Evolutionary conservation across 2,329 filamentous ascomycete genomes (phyloP).

Genomic region (Aureobasidium uvarum): DNA sequence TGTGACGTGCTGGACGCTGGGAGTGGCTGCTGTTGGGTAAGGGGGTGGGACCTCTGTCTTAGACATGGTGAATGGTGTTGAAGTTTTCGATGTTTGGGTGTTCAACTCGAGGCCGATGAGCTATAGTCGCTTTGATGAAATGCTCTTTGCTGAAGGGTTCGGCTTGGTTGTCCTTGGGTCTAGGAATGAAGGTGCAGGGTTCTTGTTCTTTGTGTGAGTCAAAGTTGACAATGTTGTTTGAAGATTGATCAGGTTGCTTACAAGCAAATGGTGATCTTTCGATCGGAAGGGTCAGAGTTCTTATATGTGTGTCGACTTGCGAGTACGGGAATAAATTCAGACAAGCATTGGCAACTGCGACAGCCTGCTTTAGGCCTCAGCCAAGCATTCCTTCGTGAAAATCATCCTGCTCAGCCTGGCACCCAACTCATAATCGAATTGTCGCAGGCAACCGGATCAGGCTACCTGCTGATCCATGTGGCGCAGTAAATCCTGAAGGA

Average conservation of each 20-base stretch:
- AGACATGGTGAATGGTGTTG: not conserved
- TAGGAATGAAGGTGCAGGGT: not conserved
- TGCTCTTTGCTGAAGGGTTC: not conserved
- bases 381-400: slow-evolving; percentile 6
- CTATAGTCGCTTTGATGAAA: not conserved
- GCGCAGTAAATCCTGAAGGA: not conserved
- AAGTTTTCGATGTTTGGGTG: not conserved
- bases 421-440: not conserved
- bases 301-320: not conserved
- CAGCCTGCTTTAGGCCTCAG: not conserved
- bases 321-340: not conserved
- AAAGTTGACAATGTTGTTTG: not conserved
- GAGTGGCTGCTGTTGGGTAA: not conserved
- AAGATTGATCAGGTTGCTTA: not conserved
- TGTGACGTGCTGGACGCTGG: not conserved
- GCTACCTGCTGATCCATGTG: not conserved
- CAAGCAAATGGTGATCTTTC: not conserved
- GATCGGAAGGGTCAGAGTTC: not conserved
- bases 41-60: not conserved
- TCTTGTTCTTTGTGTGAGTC: not conserved
- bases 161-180: not conserved
- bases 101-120: not conserved
- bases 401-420: slow-evolving; percentile 1
- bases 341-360: not conserved
- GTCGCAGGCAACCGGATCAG: not conserved